Evolutionary conservation across 2,329 filamentous ascomycete species (phyloP), one percentile per base, ranked within the genome.

Genomic region (Nemania abortiva): DNA sequence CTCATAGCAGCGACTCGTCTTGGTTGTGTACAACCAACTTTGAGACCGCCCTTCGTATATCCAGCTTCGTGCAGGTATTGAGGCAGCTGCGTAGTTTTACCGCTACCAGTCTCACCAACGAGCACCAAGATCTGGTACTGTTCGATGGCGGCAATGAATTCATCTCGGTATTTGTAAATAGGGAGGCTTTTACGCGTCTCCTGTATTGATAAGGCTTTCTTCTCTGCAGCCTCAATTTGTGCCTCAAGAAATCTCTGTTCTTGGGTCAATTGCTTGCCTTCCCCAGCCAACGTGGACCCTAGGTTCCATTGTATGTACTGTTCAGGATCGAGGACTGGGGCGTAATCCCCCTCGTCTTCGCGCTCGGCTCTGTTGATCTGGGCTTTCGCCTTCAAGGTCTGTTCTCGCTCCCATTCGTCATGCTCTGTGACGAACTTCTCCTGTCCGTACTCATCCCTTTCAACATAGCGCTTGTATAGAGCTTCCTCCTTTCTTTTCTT

Each of bases 1-100:
- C 92, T 96, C 95, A 98, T 98, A 34, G 96, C 96, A 3, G 96
- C 96, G 11, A 99, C 96, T 84, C 96, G 90, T 74, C 96, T 90
- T 4, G 96, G 96, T 73, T 99, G 96, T 0, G 96, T 99, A 76
- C 95, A 97, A 4, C 93, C 95, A 11, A 99, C 89, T 79, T 95
- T 97, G 81, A 92, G 85, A 6, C 92, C 94, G 24, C 88, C 87
- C 77, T 95, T 94, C 2, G 94, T 97, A 75, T 92, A 97, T 1
- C 95, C 95, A 0, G 93, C 93, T 79, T 98, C 95, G 75, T 97
- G 91, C 0, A 98, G 86, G 78, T 97, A 99, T 77, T 98, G 96
- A 0, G 95, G 94, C 18, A 98, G 83, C 78, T 99, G 96, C 0
- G 96, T 99, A 0, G 95, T 97, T 82, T 99, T 99, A 74, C 96